Conservation (phyloP, 1,284 basidiomycete genomes). For the Fistulinella cinereoalba region DNA sequence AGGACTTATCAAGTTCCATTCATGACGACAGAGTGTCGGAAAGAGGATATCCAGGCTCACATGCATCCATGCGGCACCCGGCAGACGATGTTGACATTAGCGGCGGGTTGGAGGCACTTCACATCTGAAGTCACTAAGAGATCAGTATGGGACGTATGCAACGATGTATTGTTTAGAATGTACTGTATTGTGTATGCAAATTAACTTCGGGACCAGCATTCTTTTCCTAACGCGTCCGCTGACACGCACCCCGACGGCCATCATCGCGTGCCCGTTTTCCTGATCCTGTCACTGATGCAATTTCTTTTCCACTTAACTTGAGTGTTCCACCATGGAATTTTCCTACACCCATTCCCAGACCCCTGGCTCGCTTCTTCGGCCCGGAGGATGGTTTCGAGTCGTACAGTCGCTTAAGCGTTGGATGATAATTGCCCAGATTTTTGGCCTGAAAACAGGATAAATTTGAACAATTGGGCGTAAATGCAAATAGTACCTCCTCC, state of each 20-base stretch:
- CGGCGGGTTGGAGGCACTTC: conserved; percentile 22
- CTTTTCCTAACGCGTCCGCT: conserved; percentile 10
- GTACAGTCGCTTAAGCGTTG: conserved; percentile 65
- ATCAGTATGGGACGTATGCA: conserved; percentile 4
- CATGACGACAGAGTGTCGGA: conserved; percentile 27
- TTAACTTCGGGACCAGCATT: background rate
- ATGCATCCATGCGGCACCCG: conserved; percentile 12
- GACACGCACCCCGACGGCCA: conserved; percentile 16
- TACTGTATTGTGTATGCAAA: background rate
- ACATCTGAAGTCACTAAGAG: conserved; percentile 15
- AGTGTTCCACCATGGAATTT: conserved; percentile 66
- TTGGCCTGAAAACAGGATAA: conserved; percentile 53
- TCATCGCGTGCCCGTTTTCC: conserved; percentile 7
- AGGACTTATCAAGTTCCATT: conserved; percentile 19
- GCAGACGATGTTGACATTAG: conserved; percentile 25
- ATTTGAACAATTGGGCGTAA: background rate
- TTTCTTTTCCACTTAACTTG: conserved; percentile 59
- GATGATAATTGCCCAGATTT: conserved; percentile 77
- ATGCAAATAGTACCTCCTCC: conserved; percentile 54
- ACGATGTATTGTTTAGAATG: conserved; percentile 7
- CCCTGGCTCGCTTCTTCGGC: conserved; percentile 53
- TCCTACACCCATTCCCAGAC: conserved; percentile 74
- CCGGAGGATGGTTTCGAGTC: conserved; percentile 37
- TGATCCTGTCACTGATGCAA: conserved; percentile 42
- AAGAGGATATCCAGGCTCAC: conserved; percentile 23